These are phyloP conservation scores for Ascochyta fabae DNA, from an alignment of 2,329 filamentous ascomycete species.

Conservation along the genomic window DNA sequence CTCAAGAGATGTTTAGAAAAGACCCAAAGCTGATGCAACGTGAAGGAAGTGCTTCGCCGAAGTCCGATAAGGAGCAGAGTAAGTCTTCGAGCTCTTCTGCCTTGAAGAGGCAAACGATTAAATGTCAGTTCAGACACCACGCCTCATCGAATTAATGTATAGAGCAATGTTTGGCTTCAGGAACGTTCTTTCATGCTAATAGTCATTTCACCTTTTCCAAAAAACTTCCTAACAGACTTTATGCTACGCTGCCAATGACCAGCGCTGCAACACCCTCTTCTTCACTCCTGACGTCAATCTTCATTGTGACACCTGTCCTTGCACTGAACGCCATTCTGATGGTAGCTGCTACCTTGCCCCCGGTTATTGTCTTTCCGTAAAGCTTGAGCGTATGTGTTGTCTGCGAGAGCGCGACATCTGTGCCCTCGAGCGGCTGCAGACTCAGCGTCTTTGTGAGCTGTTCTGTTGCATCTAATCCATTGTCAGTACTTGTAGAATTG, in stretches of 20 bases:
- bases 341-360: conserved; percentile 84
- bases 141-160: background rate
- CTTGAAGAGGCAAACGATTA: background rate
- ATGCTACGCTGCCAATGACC: conserved; percentile 84
- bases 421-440: conserved; percentile 91
- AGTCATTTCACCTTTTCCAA: conserved; percentile 11
- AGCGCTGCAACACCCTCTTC: conserved; percentile 88
- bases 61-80: no score
- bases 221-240: conserved; percentile 30
- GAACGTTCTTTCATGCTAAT: conserved; percentile 6
- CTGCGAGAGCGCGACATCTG: conserved; percentile 85
- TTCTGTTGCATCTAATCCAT: conserved; percentile 80
- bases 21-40: background rate
- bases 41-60: no score
- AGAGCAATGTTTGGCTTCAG: background rate
- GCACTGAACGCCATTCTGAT: conserved; percentile 93
- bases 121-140: background rate
- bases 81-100: background rate
- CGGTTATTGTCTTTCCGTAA: conserved; percentile 91
- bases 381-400: conserved; percentile 95
- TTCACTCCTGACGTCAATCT: conserved; percentile 90
- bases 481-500: conserved; percentile 22
- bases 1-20: background rate
- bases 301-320: conserved; percentile 93
- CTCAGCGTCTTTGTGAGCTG: conserved; percentile 85